phyloP scores from a whole-genome alignment of 2,329 filamentous ascomycete species.

The Epichloe gansuensis region DNA sequence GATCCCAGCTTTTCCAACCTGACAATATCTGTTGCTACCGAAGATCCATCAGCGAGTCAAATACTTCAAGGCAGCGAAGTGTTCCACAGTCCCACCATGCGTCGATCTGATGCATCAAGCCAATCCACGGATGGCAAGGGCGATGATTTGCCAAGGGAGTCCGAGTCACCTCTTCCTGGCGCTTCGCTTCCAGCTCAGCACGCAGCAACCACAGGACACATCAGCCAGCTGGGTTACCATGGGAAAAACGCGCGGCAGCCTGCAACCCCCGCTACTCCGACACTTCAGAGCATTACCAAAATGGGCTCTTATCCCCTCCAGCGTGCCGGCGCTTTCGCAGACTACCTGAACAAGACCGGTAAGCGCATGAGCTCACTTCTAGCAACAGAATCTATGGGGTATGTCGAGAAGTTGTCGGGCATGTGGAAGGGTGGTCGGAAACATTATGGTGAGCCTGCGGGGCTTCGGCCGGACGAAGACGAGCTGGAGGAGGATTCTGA shows the following conservation, averaged over 20 bases:
- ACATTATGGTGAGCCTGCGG: conserved; percentile 61
- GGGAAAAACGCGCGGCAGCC: conserved; percentile 11
- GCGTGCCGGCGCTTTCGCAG: conserved; percentile 67
- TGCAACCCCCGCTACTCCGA: conserved; percentile 23
- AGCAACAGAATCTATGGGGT: conserved; percentile 86
- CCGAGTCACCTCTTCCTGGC: conserved; percentile 6
- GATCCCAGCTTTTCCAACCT: conserved; percentile 61
- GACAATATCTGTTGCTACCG: conserved; percentile 50
- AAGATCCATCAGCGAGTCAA: conserved; percentile 80
- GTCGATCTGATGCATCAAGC: conserved; percentile 31
- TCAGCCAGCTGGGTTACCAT: conserved; percentile 16
- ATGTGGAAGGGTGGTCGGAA: conserved; percentile 90
- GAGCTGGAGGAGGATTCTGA: conserved; percentile 45
- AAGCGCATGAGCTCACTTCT: conserved; percentile 71
- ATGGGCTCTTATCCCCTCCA: conserved; percentile 69
- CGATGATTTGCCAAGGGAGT: conserved; percentile 7
- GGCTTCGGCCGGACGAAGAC: conserved; percentile 41
- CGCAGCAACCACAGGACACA: conserved; percentile 27
- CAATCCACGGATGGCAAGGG: conserved; percentile 12
- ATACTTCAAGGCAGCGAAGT: conserved; percentile 80
- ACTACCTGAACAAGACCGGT: conserved; percentile 66
- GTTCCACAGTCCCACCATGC: conserved; percentile 67
- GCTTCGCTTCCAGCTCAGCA: conserved; percentile 10
- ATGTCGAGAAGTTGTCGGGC: conserved; percentile 90
- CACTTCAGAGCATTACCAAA: conserved; percentile 40